These are phyloP conservation scores for Sporisorium sorghi DNA, from an alignment of 1,284 basidiomycete species.

Conservation along the genomic window DNA sequence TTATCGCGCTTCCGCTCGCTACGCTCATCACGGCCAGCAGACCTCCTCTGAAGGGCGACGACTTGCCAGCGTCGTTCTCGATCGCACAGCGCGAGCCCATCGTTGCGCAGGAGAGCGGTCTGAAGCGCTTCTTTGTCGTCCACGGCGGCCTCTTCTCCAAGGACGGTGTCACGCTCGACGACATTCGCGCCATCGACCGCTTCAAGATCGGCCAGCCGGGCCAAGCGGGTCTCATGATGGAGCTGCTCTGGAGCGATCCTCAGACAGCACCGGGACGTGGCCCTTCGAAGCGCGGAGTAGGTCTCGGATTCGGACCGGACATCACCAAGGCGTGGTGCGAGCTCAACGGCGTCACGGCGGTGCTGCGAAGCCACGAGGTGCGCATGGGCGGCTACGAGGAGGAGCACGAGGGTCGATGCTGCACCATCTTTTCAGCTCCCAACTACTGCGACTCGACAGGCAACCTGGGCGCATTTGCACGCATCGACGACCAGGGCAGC, in stretches of 20 bases:
- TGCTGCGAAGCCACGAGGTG: slow-evolving; percentile 97
- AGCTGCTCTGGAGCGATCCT: slow-evolving; percentile 80
- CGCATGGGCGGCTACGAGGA: slow-evolving; percentile 87
- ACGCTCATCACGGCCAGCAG: slow-evolving; percentile 83
- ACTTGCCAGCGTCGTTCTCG: slow-evolving; percentile 55
- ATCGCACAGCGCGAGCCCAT: slow-evolving; percentile 72
- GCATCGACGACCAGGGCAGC: slow-evolving; percentile 81
- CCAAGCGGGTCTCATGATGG: slow-evolving; percentile 93
- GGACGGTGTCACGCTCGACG: slow-evolving; percentile 91
- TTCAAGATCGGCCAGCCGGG: slow-evolving; percentile 87
- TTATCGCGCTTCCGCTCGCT: slow-evolving; percentile 76
- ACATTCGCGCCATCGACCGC: slow-evolving; percentile 87
- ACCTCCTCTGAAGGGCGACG: slow-evolving; percentile 71
- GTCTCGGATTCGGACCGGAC: slow-evolving; percentile 89
- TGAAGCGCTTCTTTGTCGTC: slow-evolving; percentile 92
- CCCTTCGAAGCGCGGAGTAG: slow-evolving; percentile 95
- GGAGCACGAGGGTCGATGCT: slow-evolving; percentile 88
- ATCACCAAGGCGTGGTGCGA: slow-evolving; percentile 79
- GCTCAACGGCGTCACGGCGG: slow-evolving; percentile 84
- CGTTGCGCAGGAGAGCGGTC: slow-evolving; percentile 78
- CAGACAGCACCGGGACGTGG: slow-evolving; percentile 90
- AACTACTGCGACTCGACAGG: slow-evolving; percentile 69
- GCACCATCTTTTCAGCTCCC: slow-evolving; percentile 76
- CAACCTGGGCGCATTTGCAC: slow-evolving; percentile 72
- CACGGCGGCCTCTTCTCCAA: slow-evolving; percentile 92